Evolutionary conservation across 108 stramenopile species (phyloP).

Genomic region (Pseudonitzschia delicatissima): DNA sequence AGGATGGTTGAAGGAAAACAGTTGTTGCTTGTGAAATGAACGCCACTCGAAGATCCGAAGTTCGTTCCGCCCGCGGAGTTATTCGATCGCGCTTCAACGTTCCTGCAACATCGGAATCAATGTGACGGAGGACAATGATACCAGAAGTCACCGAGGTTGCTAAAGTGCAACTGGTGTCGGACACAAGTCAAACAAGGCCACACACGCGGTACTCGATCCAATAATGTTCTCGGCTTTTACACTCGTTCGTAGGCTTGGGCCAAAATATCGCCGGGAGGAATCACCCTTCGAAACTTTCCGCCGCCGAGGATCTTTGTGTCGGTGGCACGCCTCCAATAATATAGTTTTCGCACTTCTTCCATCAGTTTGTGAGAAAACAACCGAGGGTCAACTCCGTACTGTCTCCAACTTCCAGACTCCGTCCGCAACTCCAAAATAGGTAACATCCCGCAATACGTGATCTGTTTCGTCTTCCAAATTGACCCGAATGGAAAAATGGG

Average conservation of each 20-base stretch:
- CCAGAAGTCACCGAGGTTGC: slow-evolving; percentile 95
- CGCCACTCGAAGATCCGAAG: slow-evolving; percentile 84
- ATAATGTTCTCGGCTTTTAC: slow-evolving; percentile 76
- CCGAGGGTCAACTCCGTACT: slow-evolving; percentile 91
- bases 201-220: slow-evolving; percentile 88
- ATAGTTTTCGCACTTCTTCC: slow-evolving; percentile 80
- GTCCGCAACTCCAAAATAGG: slow-evolving; percentile 93
- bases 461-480: slow-evolving; percentile 63
- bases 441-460: slow-evolving; percentile 52
- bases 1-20: slow-evolving; percentile 94
- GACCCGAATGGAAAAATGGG: slow-evolving; percentile 61
- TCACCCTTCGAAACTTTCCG: slow-evolving; percentile 51
- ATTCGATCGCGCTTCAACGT: slow-evolving; percentile 73
- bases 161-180: slow-evolving; percentile 91
- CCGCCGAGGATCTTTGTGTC: slow-evolving; percentile 53
- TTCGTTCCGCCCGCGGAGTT: slow-evolving; percentile 68
- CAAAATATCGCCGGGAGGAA: slow-evolving; percentile 65
- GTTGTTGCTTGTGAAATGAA: slow-evolving; percentile 95
- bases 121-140: slow-evolving; percentile 91
- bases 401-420: slow-evolving; percentile 97
- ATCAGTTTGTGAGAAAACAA: slow-evolving; percentile 86
- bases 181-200: slow-evolving; percentile 87
- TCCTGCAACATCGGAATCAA: slow-evolving; percentile 91
- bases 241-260: slow-evolving; percentile 75
- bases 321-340: slow-evolving; percentile 45